Conservation (phyloP, 441 rosid genomes). For the Rhodomyrtus psidioides region DNA sequence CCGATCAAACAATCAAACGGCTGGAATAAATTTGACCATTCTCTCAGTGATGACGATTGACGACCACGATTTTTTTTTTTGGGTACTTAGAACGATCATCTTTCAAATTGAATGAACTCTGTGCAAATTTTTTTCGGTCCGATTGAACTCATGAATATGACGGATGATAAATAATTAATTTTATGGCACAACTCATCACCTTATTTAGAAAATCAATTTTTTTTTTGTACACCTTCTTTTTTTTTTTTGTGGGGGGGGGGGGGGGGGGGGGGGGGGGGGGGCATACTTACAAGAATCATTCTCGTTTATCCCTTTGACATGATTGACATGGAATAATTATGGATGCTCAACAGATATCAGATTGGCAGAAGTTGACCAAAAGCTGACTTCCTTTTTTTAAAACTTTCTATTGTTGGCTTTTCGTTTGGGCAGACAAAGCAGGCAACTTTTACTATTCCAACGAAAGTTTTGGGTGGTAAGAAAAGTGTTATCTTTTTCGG, state of each 20-base stretch:
- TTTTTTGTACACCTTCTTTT: background rate
- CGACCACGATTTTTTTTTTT: background rate
- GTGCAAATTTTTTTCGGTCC: background rate
- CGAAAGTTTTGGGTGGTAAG: background rate
- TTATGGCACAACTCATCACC: background rate
- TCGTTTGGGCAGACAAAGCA: background rate
- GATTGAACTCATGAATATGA: background rate
- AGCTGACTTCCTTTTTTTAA: background rate
- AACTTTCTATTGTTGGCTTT: background rate
- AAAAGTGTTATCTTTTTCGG: background rate
- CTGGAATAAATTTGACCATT: background rate
- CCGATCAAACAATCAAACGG: background rate
- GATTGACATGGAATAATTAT: background rate
- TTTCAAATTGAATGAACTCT: background rate
- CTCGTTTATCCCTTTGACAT: background rate
- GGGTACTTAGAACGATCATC: background rate
- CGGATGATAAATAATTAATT: background rate
- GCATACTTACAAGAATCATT: background rate
- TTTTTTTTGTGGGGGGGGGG: too few relatives aligned
- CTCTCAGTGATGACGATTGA: background rate
- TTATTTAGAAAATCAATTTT: background rate
- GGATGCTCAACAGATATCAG: background rate
- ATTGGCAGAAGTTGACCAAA: background rate
- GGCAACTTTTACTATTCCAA: background rate
- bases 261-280: too few relatives aligned